A percentile compares a stretch with the other conserved stretches of the same genome.
These are phyloP conservation scores for Alloteropsis semialata DNA, from an alignment of 176 grass and related monocot species.

Conservation along the genomic window DNA sequence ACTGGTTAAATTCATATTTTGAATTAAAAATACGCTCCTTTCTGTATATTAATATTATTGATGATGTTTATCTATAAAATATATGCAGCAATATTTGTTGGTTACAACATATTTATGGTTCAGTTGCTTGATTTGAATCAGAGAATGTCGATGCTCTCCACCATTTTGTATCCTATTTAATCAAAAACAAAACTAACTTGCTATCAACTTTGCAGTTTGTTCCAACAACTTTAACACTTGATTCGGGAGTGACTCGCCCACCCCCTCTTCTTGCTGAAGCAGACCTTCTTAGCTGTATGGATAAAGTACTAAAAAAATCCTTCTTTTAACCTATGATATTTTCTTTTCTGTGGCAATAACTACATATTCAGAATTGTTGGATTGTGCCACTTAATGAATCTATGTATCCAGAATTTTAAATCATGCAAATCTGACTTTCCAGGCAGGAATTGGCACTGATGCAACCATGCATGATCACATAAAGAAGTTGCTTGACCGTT, in stretches of 20 bases:
- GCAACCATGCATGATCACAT: conserved; percentile 99
- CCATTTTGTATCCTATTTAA: not conserved
- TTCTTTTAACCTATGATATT: conserved; percentile 21
- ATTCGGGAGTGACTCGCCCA: conserved; percentile 90
- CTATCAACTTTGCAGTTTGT: conserved; percentile 63
- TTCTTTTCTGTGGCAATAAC: conserved; percentile 19
- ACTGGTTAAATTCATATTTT: conserved; percentile 18
- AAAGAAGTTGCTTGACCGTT: conserved; percentile 95
- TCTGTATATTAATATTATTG: not conserved
- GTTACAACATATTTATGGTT: not conserved
- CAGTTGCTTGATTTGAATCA: conserved; percentile 9
- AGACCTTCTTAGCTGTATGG: conserved; percentile 95
- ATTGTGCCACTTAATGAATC: not conserved
- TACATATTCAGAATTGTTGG: not conserved
- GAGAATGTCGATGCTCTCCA: not conserved
- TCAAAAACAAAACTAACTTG: not conserved
- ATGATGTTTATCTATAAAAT: not conserved
- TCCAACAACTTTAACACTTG: conserved; percentile 84
- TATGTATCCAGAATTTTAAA: not conserved
- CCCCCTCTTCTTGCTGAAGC: conserved; percentile 96
- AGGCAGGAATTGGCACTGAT: conserved; percentile 99
- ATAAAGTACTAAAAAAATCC: conserved; percentile 56
- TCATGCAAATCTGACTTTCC: conserved; percentile 37
- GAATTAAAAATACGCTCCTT: conserved; percentile 6
- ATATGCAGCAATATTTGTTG: conserved; percentile 16